Percentiles rank a stretch among this genome's conserved stretches.
phyloP scores from a whole-genome alignment of 208 protist genomes.

The Trichomonas tenax region DNA sequence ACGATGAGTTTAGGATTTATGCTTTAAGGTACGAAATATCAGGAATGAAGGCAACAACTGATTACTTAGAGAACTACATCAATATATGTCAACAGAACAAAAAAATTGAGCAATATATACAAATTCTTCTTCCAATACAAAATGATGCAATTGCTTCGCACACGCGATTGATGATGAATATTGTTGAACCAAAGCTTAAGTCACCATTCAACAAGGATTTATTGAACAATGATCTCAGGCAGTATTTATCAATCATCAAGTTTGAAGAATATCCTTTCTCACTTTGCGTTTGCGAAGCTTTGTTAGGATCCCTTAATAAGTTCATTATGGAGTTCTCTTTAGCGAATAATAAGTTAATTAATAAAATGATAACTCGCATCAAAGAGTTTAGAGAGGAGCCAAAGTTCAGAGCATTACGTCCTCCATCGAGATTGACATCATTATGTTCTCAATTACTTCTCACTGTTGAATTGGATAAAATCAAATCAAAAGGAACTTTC shows the following conservation, averaged over 20 bases:
- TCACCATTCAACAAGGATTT: background rate
- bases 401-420: background rate
- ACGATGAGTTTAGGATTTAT: background rate
- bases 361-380: background rate
- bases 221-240: background rate
- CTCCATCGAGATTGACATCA: background rate
- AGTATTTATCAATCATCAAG: background rate
- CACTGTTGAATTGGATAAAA: background rate
- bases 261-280: background rate
- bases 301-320: background rate
- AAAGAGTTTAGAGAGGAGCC: background rate
- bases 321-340: background rate
- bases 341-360: background rate
- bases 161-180: background rate
- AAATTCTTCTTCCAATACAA: background rate
- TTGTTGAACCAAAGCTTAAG: background rate
- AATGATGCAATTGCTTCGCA: background rate
- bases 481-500: background rate
- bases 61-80: background rate
- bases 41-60: background rate
- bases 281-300: background rate
- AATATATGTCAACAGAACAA: background rate
- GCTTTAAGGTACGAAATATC: background rate
- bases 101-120: background rate
- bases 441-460: background rate